Evolutionary conservation across 2,329 filamentous ascomycete genomes (phyloP), one percentile per base, ranked within the genome.

Genomic region (Epichloe hybrida): DNA sequence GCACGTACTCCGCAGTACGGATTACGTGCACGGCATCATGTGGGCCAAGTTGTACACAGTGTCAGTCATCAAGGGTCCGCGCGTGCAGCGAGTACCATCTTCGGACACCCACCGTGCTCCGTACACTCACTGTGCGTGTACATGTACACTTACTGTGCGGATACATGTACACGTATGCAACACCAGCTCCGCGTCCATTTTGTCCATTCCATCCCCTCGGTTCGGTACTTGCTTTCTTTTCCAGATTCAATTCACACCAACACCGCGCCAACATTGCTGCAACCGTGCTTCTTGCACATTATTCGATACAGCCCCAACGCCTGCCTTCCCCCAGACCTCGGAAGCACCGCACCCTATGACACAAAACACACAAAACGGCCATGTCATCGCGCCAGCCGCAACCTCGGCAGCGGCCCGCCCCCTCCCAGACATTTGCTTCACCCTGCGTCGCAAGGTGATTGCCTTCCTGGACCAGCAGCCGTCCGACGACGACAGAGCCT

Each of bases 391-490:
- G 31, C 51, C 51, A n/a, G 43, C 43, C 23, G 44, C 51, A 42
- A 34, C 42, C 44, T 44, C 42, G 42, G 46, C 50, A 20, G 31
- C 3, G 4, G 39, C 31, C n/a, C 42, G 49, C 6, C 40, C 46
- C 21, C 52, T 53, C n/a, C 49, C 65, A 49, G 65, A 69, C 21
- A 63, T 75, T 61, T 80, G 71, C 68, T 66, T 64, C 63, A 68
- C 72, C 57, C 71, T 86, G 55, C 74, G 80, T 58, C 66, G 67
- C 54, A 77, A 78, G 64, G 71, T 94, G 53, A 70, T 77, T 46
- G 71, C 73, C 23, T 89, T 95, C 61, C 72, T 94, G 50, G 71
- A 53, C n/a, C 39, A 71, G 45, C 74, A 81, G 56, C 66, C 78
- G 35, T 71, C 79, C 53, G 71, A 74, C 3, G 70, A 74, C 3